These are phyloP conservation scores for Xerocomus brunneocitrinus DNA, from an alignment of 768 basidiomycete species.

Conservation along the genomic window DNA sequence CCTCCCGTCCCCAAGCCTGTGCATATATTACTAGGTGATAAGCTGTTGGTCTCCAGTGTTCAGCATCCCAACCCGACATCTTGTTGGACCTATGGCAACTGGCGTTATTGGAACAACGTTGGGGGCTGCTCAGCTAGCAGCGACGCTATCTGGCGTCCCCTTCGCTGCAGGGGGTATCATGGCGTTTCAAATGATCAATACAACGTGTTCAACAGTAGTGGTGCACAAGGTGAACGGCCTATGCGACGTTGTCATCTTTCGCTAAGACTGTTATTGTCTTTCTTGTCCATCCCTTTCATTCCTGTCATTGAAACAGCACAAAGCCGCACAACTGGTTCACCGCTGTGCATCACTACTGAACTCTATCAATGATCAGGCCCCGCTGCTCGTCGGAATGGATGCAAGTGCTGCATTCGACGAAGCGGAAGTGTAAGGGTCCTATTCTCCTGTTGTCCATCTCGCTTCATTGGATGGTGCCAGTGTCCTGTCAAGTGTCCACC, in stretches of 20 bases:
- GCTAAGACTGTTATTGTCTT: neutral
- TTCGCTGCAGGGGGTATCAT: slow-evolving; percentile 42
- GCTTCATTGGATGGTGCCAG: slow-evolving; percentile 22
- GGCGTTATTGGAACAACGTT: slow-evolving; percentile 14
- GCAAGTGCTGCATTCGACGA: slow-evolving; percentile 40
- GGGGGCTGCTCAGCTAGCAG: slow-evolving; percentile 39
- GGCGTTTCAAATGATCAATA: slow-evolving; percentile 41
- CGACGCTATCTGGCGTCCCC: slow-evolving; percentile 42
- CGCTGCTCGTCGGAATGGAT: slow-evolving; percentile 38
- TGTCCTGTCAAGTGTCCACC: slow-evolving; percentile 38
- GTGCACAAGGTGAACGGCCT: slow-evolving; percentile 43
- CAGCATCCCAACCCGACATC: neutral
- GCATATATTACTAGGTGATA: slow-evolving; percentile 7
- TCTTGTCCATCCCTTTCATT: neutral
- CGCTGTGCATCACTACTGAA: slow-evolving; percentile 40
- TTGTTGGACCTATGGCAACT: slow-evolving; percentile 15
- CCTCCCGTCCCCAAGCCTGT: neutral
- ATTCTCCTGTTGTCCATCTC: neutral
- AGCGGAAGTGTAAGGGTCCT: slow-evolving; percentile 37
- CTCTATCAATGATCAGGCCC: slow-evolving; percentile 38
- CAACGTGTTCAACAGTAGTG: slow-evolving; percentile 42
- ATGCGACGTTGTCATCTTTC: neutral
- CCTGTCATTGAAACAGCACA: slow-evolving; percentile 31
- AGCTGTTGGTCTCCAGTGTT: neutral
- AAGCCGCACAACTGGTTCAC: slow-evolving; percentile 38